These are phyloP conservation scores for Teratosphaeria nubilosa DNA, from an alignment of 2,329 filamentous ascomycete species.

Conservation along the genomic window DNA sequence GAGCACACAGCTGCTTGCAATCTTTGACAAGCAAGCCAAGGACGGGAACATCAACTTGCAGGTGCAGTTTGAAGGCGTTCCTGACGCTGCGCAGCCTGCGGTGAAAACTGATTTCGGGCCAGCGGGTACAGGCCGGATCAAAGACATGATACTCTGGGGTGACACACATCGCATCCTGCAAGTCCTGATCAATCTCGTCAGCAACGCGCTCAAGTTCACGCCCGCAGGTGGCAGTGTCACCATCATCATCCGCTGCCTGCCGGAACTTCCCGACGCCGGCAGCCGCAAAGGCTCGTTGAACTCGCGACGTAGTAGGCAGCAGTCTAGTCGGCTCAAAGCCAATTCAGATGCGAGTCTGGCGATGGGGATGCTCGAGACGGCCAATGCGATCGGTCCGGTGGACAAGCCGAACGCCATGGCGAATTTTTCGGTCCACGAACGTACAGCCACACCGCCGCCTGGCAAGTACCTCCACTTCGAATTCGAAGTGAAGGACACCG, in stretches of 20 bases:
- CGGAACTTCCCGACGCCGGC: constrained; percentile 42
- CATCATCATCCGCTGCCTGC: constrained; percentile 64
- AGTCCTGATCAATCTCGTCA: constrained; percentile 87
- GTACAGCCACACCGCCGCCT: constrained; percentile 36
- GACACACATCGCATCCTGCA: constrained; percentile 85
- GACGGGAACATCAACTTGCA: constrained; percentile 66
- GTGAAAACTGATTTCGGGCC: constrained; percentile 38
- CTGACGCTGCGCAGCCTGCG: constrained; percentile 14
- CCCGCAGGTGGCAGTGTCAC: constrained; percentile 64
- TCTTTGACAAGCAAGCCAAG: constrained; percentile 81
- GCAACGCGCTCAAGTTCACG: constrained; percentile 87
- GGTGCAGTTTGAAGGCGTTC: constrained; percentile 57
- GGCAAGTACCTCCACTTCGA: constrained; percentile 66
- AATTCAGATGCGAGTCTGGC: constrained; percentile 6
- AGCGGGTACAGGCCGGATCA: constrained; percentile 50
- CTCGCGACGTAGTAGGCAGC: constrained; percentile 14
- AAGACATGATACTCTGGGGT: constrained; percentile 85
- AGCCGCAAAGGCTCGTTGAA: constrained; percentile 34
- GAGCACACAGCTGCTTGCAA: constrained; percentile 68
- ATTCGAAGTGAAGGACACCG: constrained; percentile 81
- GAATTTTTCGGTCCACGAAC: constrained; percentile 8
- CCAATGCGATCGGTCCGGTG: constrained; percentile 35
- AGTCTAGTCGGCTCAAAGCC: constrained; percentile 7
- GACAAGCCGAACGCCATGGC: constrained; percentile 26
- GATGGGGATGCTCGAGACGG: constrained; percentile 21